Evolutionary conservation across 352 stramenopile species (phyloP).

Genomic region (Globisporangium abappressorium): DNA sequence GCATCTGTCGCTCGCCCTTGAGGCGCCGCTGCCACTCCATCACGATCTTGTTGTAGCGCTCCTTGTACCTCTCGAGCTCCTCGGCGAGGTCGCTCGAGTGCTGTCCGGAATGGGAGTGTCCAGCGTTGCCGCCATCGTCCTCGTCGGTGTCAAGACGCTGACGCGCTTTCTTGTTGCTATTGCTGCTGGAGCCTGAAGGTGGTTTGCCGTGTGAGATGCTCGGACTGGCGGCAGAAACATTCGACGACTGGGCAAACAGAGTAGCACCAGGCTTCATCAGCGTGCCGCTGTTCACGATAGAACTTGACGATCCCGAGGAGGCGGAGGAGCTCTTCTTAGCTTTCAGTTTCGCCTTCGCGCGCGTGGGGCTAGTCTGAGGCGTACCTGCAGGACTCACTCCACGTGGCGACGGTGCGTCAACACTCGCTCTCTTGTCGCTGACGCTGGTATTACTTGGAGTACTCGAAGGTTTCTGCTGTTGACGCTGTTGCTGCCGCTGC

Average conservation of each 20-base stretch:
- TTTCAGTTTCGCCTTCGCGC: slow-evolving; percentile 14
- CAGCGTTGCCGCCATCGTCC: slow-evolving; percentile 22
- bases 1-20: slow-evolving; percentile 73
- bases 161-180: slow-evolving; percentile 4
- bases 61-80: slow-evolving; percentile 76
- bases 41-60: slow-evolving; percentile 78
- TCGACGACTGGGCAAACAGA: slow-evolving; percentile 5
- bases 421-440: slow-evolving; percentile 11
- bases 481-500: neutral
- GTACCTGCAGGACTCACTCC: neutral
- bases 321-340: neutral
- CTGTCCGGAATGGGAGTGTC: neutral
- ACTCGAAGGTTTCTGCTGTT: neutral
- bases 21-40: slow-evolving; percentile 78
- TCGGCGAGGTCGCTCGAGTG: slow-evolving; percentile 30
- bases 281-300: neutral
- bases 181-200: slow-evolving; percentile 12
- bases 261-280: neutral
- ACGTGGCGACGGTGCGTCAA: slow-evolving; percentile 3
- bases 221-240: neutral
- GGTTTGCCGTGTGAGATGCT: slow-evolving; percentile 10
- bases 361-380: neutral
- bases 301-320: neutral
- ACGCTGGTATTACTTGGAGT: neutral
- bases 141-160: slow-evolving; percentile 13